Evolutionary conservation across 2,329 filamentous ascomycete genomes (phyloP).

Genomic region (Exophiala alcalophila): DNA sequence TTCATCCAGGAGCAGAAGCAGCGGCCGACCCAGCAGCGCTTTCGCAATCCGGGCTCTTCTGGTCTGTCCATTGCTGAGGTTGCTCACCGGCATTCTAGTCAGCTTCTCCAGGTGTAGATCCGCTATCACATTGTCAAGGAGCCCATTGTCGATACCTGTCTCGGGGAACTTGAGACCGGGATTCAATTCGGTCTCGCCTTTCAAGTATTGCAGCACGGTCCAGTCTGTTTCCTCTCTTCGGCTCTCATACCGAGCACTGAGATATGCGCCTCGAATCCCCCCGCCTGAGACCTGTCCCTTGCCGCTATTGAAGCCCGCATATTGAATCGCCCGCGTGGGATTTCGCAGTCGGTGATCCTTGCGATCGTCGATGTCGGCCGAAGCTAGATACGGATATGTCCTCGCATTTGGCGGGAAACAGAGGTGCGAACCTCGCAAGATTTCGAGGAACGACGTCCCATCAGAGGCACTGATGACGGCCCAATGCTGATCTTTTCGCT

Average conservation of each 20-base stretch:
- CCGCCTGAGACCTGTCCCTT: slow-evolving; percentile 53
- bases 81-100: slow-evolving; percentile 77
- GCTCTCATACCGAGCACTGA: slow-evolving; percentile 88
- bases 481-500: slow-evolving; percentile 61
- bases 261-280: slow-evolving; percentile 65
- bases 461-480: slow-evolving; percentile 76
- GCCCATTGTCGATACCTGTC: slow-evolving; percentile 12
- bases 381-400: slow-evolving; percentile 73
- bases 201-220: slow-evolving; percentile 74
- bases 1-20: slow-evolving; percentile 83
- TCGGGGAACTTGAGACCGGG: slow-evolving; percentile 39
- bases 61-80: slow-evolving; percentile 91
- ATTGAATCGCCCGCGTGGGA: slow-evolving; percentile 69
- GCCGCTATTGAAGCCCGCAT: slow-evolving; percentile 86
- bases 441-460: slow-evolving; percentile 77
- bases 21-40: slow-evolving; percentile 72
- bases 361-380: slow-evolving; percentile 54
- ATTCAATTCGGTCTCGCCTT: slow-evolving; percentile 80
- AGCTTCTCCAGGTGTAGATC: slow-evolving; percentile 69
- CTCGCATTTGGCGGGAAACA: slow-evolving; percentile 72
- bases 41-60: slow-evolving; percentile 83
- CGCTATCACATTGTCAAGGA: slow-evolving; percentile 61
- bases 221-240: slow-evolving; percentile 83
- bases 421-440: slow-evolving; percentile 72
- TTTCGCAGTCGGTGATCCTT: slow-evolving; percentile 53